Conservation (phyloP, 208 protist genomes). For the Tetramitus jugosus region DNA sequence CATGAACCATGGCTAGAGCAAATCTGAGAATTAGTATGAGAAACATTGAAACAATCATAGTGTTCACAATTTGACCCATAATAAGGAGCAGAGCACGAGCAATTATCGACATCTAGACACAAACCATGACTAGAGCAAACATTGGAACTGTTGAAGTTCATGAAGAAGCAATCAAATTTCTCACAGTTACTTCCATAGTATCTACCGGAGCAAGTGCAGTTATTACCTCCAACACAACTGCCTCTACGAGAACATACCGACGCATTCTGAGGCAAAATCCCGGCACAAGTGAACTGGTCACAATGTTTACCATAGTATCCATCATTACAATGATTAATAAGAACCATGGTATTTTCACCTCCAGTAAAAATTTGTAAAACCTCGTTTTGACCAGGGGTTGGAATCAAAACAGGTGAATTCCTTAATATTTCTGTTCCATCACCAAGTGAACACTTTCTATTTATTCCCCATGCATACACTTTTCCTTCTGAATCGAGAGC, state of each 20-base stretch:
- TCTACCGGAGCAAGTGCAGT: not conserved
- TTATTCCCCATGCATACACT: no score
- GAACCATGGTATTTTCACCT: no score
- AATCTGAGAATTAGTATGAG: not conserved
- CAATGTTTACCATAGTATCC: not conserved
- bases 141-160: not conserved
- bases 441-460: no score
- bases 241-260: not conserved
- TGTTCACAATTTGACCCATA: not conserved
- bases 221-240: not conserved
- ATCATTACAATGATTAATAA: no score
- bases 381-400: no score
- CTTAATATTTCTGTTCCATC: no score
- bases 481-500: no score
- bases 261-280: not conserved
- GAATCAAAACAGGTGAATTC: no score
- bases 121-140: not conserved
- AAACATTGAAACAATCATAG: not conserved
- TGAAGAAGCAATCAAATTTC: not conserved
- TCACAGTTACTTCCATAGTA: slow-evolving; percentile 1
- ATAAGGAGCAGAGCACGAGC: not conserved
- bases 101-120: not conserved
- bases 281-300: not conserved
- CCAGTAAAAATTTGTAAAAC: no score
- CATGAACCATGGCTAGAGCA: not conserved